Percentiles rank a stretch among this genome's conserved stretches.
phyloP scores from a whole-genome alignment of 345 rosid species.

The Raphanus raphanistrum region DNA sequence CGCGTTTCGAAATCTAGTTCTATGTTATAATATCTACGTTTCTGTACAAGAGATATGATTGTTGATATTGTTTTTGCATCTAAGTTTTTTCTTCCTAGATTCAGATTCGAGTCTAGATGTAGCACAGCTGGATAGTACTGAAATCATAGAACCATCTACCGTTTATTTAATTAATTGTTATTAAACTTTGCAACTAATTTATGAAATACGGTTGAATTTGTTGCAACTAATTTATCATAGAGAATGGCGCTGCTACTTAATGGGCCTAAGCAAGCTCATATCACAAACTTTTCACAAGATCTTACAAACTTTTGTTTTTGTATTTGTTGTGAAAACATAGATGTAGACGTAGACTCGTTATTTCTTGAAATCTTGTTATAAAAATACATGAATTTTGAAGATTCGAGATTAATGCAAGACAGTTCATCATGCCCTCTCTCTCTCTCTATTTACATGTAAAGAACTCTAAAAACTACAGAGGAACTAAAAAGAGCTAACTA shows the following conservation, averaged over 20 bases:
- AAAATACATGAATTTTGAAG: not conserved
- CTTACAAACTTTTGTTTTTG: not conserved
- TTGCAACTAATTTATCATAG: not conserved
- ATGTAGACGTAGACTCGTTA: too few relatives aligned
- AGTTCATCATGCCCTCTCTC: not conserved
- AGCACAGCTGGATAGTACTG: not conserved
- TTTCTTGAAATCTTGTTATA: not conserved
- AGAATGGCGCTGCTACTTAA: not conserved
- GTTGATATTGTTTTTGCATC: conserved; percentile 25
- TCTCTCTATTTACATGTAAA: conserved; percentile 24
- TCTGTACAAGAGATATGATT: conserved; percentile 11
- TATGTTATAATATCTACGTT: not conserved
- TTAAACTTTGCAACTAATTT: not conserved
- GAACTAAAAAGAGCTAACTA: not conserved
- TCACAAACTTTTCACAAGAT: not conserved
- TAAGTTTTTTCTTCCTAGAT: conserved; percentile 13
- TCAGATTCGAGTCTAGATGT: not conserved
- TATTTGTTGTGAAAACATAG: not conserved
- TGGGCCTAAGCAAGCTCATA: not conserved
- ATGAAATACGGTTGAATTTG: not conserved
- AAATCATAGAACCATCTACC: too few relatives aligned
- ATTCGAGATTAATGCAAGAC: not conserved
- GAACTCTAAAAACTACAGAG: conserved; percentile 20
- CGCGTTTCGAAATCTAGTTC: not conserved
- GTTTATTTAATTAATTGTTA: not conserved